Evolutionary conservation across 1,139 yeast species (phyloP), one percentile per base, ranked within the genome.

Genomic region (Pichia sp.): DNA sequence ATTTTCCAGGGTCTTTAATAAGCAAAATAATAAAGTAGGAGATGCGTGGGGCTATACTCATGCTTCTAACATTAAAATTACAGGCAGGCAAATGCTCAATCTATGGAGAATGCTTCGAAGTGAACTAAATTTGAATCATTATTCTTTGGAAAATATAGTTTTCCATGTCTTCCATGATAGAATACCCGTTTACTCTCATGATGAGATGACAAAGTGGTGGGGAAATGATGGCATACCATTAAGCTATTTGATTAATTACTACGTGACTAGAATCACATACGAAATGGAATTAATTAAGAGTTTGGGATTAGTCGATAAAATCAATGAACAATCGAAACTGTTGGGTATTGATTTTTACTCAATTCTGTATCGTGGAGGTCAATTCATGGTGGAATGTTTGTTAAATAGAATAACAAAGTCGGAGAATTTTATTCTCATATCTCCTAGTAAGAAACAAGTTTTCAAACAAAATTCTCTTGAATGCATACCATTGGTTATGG

Each of bases 311-410:
- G 70, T 92, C 2, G 71, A 81, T 6, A 72, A 81, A 54, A 85
- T 85, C 41, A 78, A 84, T 26, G 97, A 90, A 54, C 85, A 86
- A 60, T 87, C 97, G 0, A 70, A 96, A 40, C 64, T 92, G 36
- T 75, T 88, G 37, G 98, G 98, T 0, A 79, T 92, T 38, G 97
- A 92, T 56, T 92, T 88, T 61, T 76, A 81, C 58, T 87, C 97
- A 1, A 88, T 88, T 23, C 77, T 85, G 51, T 82, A 86, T 45
- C 67, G 98, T 49, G 98, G 98, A 0, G 88, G 97, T 0, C 98
- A 92, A 57, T 92, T 73, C 59, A 90, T 86, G 58, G 96, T 92
- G 3, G 98, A 92, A 58, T 85, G 97, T 0, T 72, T 90, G 38
- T 64, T 92, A 53, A 64, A 78, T 4, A 66, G 98, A 45, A 66